These are phyloP conservation scores for Colletotrichum sp. DNA, from an alignment of 2,329 filamentous ascomycete genomes.

Conservation along the genomic window DNA sequence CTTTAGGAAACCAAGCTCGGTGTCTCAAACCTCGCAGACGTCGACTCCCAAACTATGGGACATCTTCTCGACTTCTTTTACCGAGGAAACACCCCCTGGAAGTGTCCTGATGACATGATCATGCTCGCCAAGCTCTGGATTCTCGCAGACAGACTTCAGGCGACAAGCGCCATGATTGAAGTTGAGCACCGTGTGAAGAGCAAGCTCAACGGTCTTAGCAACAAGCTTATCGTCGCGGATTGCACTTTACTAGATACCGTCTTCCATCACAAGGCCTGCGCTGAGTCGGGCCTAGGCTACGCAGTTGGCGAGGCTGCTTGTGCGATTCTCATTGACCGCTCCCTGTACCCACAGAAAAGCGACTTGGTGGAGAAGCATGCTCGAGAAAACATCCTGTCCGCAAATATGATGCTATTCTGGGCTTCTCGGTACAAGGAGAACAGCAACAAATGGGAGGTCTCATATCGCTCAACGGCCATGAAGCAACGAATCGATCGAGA, in stretches of 20 bases:
- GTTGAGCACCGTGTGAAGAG: background rate
- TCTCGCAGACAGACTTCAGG: background rate
- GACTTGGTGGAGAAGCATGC: background rate
- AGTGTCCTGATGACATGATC: background rate
- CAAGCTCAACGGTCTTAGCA: background rate
- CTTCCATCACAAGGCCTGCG: background rate
- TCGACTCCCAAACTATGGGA: background rate
- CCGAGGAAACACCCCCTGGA: background rate
- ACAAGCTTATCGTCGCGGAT: background rate
- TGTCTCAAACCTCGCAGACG: background rate
- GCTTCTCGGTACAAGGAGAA: background rate
- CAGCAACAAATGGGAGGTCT: no score
- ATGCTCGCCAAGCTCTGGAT: background rate
- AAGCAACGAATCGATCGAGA: no score
- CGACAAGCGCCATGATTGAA: background rate
- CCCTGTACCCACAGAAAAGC: rapidly evolving
- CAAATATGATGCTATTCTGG: background rate
- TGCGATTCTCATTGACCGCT: background rate
- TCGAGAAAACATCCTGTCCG: rapidly evolving
- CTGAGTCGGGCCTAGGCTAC: background rate
- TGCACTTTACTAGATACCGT: background rate
- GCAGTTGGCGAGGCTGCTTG: background rate
- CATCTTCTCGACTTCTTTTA: background rate
- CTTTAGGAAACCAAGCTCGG: background rate
- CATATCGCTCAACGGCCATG: no score